Base-by-base conservation (phyloP, 495 filamentous ascomycete genomes). In the Aspergillus affinis region DNA sequence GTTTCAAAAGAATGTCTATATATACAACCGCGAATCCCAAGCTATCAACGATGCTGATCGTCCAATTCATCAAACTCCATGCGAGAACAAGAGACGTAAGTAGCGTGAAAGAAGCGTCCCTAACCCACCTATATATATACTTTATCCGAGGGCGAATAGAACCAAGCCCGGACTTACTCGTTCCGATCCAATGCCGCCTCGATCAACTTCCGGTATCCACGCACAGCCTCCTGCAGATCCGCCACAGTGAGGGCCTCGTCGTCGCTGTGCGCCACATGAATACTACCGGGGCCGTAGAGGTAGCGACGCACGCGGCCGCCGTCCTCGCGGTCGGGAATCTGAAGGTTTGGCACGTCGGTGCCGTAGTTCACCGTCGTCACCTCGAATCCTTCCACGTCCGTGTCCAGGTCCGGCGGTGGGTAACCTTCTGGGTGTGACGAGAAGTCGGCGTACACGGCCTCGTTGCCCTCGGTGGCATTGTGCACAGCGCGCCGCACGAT, bases 281-380 rank as follows among this genome's bases (percentile, higher is more conserved):
- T 97, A 58, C 79, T 90, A 0, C 93, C 93, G 0, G 91, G 92
- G 0, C 92, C 93, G 75, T 92, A 98, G 45, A 96, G 76, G 71
- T 96, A 98, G 54, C 86, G 82, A 73, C 88, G 90, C 51, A 93
- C 89, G 1, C n/a, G 36, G 23, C 44, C 57, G 0, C 59, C 64
- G 15, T 57, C 64, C 6, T 21, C 49, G 4, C 64, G 67, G 12
- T 56, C 51, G 27, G 65, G 60, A 12, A 79, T 56, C 29, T 86
- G 79, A 48, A 98, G 68, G 59, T 91, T 86, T 1, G 90, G 89
- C 32, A 97, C 86, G 73, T 98, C 93, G 10, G 93, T 98, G 4
- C 93, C 93, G 68, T 97, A 98, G 61, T 95, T 96, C 3, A 91
- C 90, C 0, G 89, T 85, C 12, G 85, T 86, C 0, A 84, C 86